A percentile compares a stretch with the other conserved stretches of the same genome.
phyloP scores from a whole-genome alignment of 2,329 filamentous ascomycete species.

The Volutella citrinella region DNA sequence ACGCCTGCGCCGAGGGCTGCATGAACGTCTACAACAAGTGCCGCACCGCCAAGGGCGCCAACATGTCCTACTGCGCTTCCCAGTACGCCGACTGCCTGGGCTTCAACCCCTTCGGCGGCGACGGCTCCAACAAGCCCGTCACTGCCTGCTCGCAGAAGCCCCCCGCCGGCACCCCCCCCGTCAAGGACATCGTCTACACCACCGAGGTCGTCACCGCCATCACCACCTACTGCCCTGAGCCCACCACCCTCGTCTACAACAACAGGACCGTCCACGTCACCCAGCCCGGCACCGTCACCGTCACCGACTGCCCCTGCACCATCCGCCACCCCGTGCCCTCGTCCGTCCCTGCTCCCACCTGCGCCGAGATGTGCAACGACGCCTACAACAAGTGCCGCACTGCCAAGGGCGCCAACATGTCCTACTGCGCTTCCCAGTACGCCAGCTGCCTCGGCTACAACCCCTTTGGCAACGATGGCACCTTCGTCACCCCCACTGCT shows the following conservation, averaged over 20 bases:
- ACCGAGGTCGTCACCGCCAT: slow-evolving; percentile 61
- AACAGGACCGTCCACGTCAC: slow-evolving; percentile 63
- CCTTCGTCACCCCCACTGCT: slow-evolving; percentile 15
- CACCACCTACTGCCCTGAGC: slow-evolving; percentile 65
- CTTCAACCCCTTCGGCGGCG: no score
- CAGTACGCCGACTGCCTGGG: slow-evolving; percentile 18
- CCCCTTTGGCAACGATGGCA: no score
- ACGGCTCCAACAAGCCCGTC: no score
- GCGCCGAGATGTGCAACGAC: no score
- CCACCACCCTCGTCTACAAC: slow-evolving; percentile 58
- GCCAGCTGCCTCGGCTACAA: slow-evolving; percentile 20
- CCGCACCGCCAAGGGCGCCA: no score
- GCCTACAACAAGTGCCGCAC: no score
- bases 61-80: no score
- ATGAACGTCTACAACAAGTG: no score
- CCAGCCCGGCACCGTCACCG: slow-evolving; percentile 60
- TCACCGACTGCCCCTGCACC: slow-evolving; percentile 65
- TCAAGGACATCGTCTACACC: slow-evolving; percentile 52
- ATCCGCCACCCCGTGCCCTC: slow-evolving; percentile 41
- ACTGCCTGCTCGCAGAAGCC: no score
- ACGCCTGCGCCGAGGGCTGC: slow-evolving; percentile 48
- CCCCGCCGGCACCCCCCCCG: no score
- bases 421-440: no score
- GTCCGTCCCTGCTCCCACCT: slow-evolving; percentile 12
- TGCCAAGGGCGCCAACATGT: no score